Evolutionary conservation across 1,284 basidiomycete genomes (phyloP).

Genomic region (Pseudozyma hubeiensis): DNA sequence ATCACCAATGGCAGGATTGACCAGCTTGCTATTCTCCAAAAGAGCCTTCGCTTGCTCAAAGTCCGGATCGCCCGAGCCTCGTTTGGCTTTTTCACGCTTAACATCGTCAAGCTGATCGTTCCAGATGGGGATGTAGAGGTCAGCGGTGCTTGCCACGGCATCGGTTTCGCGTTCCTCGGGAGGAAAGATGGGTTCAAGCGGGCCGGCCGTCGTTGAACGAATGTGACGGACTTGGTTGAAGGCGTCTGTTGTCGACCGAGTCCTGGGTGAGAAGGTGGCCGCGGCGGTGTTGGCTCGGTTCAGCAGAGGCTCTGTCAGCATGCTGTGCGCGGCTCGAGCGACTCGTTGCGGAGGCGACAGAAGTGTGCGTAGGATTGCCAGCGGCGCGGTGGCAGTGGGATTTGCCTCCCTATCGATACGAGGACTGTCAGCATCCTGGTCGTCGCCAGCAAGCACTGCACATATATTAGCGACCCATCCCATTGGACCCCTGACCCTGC

Average conservation of each 20-base stretch:
- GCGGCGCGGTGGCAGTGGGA: conserved; percentile 20
- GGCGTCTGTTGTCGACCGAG: conserved; percentile 14
- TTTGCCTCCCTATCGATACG: neutral
- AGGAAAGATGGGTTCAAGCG: conserved; percentile 56
- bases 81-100: conserved; percentile 8
- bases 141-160: conserved; percentile 35
- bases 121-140: conserved; percentile 52
- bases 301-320: conserved; percentile 55
- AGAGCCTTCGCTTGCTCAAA: conserved; percentile 29
- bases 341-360: conserved; percentile 37
- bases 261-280: conserved; percentile 1
- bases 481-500: conserved; percentile 62
- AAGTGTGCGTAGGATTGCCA: conserved; percentile 32
- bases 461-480: conserved; percentile 63
- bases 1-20: conserved; percentile 62
- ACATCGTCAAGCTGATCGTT: neutral
- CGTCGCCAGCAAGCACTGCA: conserved; percentile 51
- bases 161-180: conserved; percentile 48
- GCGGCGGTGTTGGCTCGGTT: conserved; percentile 21
- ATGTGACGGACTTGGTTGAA: conserved; percentile 35
- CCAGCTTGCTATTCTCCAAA: conserved; percentile 53
- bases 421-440: conserved; percentile 4
- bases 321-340: conserved; percentile 45
- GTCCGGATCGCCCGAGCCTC: conserved; percentile 17
- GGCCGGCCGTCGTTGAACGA: conserved; percentile 24